Evolutionary conservation across 352 stramenopile genomes (phyloP).

Genomic region (Phytophthora tubulina): DNA sequence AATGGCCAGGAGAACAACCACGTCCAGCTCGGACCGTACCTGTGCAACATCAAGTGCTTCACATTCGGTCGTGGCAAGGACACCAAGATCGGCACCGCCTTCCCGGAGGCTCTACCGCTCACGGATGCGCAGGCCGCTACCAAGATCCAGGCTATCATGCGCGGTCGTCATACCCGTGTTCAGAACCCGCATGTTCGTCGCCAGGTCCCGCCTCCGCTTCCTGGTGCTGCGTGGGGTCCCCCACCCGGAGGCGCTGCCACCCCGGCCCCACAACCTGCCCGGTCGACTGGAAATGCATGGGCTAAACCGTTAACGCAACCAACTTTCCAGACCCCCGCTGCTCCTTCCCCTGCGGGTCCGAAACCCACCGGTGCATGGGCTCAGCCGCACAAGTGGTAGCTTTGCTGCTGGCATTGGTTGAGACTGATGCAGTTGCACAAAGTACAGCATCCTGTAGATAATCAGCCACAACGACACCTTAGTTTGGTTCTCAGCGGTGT

Average conservation of each 20-base stretch:
- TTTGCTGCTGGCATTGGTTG: not conserved
- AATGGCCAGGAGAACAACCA: constrained; percentile 90
- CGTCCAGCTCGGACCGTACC: constrained; percentile 87
- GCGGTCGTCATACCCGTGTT: constrained; percentile 54
- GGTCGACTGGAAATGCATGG: constrained; percentile 45
- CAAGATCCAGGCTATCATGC: constrained; percentile 79
- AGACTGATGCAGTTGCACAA: constrained; percentile 8
- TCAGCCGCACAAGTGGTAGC: constrained; percentile 74
- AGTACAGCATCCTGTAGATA: constrained; percentile 36
- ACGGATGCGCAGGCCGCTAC: constrained; percentile 76
- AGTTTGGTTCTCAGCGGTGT: too few relatives aligned
- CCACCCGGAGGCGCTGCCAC: constrained; percentile 45
- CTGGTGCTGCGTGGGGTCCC: constrained; percentile 48
- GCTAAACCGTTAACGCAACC: constrained; percentile 37
- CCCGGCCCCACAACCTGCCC: constrained; percentile 20
- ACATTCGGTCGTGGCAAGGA: constrained; percentile 77
- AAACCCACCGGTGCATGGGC: constrained; percentile 57
- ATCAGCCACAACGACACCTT: constrained; percentile 9
- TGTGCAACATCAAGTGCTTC: constrained; percentile 92
- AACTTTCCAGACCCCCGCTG: constrained; percentile 4
- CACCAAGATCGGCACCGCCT: constrained; percentile 85
- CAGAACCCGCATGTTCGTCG: constrained; percentile 40
- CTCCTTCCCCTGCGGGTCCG: constrained; percentile 14
- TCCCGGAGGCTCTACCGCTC: constrained; percentile 78
- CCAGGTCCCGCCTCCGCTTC: constrained; percentile 44